Base-by-base conservation (phyloP, 257 asterid species). In the Dorcoceras hygrometricum region DNA sequence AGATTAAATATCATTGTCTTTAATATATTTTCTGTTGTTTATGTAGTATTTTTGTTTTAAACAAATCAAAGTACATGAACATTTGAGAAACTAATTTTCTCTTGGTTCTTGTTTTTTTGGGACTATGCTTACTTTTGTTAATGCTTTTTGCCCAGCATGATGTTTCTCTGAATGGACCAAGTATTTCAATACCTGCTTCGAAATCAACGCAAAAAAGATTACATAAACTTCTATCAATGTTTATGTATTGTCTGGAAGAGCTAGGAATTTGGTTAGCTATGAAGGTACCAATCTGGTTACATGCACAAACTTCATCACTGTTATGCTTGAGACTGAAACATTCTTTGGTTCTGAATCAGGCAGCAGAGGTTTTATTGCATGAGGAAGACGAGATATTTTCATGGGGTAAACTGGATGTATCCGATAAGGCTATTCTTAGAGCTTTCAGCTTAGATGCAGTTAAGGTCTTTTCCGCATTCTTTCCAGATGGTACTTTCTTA, bases 231-330 rank as follows among this genome's bases (percentile, higher is more conserved):
- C 29, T 31, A 46, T 56, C 79, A 1, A 74, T 76, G 24, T 73
- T 89, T 53, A 8, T 48, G 76, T 87, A 81, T 77, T 92, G 98
- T 76, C 32, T 89, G 63, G 59, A 53, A 1, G 95, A 89, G 84
- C 83, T 87, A 59, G 98, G 98, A 24, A 65, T 82, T 61, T 86
- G 93, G 91, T 66, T 77, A 82, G 94, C 96, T 31, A 53, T 78
- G 65, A 84, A 92, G 97, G 98, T 92, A 86, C 67, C 23, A 16
- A 29, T 58, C 55, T 55, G 34, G 31, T 39, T 12, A 31, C 23
- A 29, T 24, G 57, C 62, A 57, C 63, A 57, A 24, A 14, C 8
- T 51, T 28, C 18, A 19, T 26, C 50, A 57, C 7, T 3, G 16
- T 62, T 39, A 23, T 51, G 61, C 28, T 36, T 20, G 66, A 34